Percentiles rank a stretch among this genome's conserved stretches.
These are phyloP conservation scores for Orbilia ellipsospora DNA, from an alignment of 2,329 filamentous ascomycete genomes.

Conservation along the genomic window DNA sequence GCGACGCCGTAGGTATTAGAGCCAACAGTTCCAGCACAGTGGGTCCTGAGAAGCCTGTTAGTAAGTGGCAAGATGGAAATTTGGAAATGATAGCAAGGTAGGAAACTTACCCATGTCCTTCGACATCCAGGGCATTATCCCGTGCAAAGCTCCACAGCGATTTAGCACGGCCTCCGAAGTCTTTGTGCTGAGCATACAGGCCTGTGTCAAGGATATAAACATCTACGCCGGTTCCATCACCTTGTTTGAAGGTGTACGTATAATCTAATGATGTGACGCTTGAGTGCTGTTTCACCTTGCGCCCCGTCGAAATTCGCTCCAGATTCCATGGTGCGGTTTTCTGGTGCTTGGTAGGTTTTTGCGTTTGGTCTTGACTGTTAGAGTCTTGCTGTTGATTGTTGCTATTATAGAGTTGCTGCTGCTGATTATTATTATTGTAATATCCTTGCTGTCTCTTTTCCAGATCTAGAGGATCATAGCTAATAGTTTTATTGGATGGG, in stretches of 20 bases:
- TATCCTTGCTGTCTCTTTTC: constrained; percentile 21
- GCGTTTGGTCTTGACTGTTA: not conserved
- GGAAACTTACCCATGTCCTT: too few relatives aligned
- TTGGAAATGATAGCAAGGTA: too few relatives aligned
- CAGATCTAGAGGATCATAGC: constrained; percentile 35
- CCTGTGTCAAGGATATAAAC: too few relatives aligned
- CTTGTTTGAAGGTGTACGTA: constrained; percentile 60
- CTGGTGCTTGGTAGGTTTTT: constrained; percentile 16
- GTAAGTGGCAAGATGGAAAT: constrained; percentile 4
- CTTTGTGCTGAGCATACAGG: too few relatives aligned
- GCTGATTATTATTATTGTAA: not conserved
- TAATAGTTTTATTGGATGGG: constrained; percentile 25
- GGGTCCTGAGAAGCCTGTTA: constrained; percentile 58
- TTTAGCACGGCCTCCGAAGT: too few relatives aligned
- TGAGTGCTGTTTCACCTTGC: constrained; percentile 57
- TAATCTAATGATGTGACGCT: constrained; percentile 61
- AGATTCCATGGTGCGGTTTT: constrained; percentile 58
- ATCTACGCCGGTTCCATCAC: constrained; percentile 62
- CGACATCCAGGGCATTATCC: too few relatives aligned
- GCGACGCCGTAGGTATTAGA: constrained; percentile 64
- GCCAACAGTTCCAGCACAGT: constrained; percentile 58
- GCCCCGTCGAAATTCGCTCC: constrained; percentile 59
- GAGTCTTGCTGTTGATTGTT: not conserved
- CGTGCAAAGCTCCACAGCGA: too few relatives aligned
- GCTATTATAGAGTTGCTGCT: not conserved